Evolutionary conservation across 495 filamentous ascomycete species (phyloP).

Genomic region (Tirmania nivea): DNA sequence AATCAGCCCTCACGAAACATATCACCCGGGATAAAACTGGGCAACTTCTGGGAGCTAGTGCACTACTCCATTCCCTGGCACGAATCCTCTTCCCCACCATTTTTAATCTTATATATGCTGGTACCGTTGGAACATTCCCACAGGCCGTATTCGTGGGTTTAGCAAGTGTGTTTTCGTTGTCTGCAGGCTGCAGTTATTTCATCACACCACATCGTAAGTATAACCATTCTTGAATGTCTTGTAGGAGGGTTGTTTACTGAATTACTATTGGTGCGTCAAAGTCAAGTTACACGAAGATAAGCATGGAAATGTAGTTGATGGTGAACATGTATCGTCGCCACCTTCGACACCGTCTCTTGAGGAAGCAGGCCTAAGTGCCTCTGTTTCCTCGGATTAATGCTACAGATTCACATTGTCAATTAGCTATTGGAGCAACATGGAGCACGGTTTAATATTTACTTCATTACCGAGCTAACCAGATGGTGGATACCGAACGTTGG

Average conservation of each 20-base stretch:
- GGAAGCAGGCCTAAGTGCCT: no score
- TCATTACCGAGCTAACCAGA: no score
- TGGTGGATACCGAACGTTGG: no score
- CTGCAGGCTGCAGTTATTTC: neutral
- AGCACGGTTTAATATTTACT: no score
- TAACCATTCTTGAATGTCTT: neutral
- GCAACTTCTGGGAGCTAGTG: slow-evolving; percentile 65
- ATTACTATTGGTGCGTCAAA: neutral
- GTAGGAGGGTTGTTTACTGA: no score
- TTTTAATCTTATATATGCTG: slow-evolving; percentile 68
- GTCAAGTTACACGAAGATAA: neutral
- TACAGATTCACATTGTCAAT: no score
- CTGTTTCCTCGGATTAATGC: no score
- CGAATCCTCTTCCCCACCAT: slow-evolving; percentile 56
- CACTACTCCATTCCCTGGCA: slow-evolving; percentile 63
- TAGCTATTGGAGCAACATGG: no score
- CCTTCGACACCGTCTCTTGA: neutral
- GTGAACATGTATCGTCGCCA: neutral
- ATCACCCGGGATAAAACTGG: slow-evolving; percentile 62
- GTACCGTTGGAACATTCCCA: slow-evolving; percentile 53
- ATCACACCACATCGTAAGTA: neutral
- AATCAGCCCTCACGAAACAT: slow-evolving; percentile 72
- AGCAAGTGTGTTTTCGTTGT: slow-evolving; percentile 7
- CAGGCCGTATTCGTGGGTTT: slow-evolving; percentile 69
- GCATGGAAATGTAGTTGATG: neutral